phyloP scores from a whole-genome alignment of 371 early-diverging fungal genomes.

The Apophysomyces variabilis region DNA sequence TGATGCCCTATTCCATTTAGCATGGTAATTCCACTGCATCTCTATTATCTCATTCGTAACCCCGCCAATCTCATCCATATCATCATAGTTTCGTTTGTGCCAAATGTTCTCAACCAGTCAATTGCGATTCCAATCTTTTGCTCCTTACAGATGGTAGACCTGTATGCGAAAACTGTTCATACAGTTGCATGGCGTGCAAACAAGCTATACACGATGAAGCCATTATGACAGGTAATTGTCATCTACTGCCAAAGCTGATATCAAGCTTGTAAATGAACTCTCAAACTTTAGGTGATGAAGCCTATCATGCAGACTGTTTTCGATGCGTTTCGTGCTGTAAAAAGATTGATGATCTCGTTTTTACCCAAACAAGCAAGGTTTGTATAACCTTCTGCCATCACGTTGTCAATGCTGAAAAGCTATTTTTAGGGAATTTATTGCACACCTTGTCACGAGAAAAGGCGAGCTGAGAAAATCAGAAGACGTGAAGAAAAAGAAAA shows the following conservation, averaged over 20 bases:
- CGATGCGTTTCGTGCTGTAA: constrained; percentile 73
- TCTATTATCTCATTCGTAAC: neutral
- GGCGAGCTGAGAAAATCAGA: constrained; percentile 36
- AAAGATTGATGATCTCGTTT: constrained; percentile 77
- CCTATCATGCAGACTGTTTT: constrained; percentile 90
- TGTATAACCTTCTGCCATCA: neutral
- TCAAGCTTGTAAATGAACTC: neutral
- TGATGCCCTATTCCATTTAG: constrained; percentile 77
- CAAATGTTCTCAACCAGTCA: constrained; percentile 72
- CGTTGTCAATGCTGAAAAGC: constrained; percentile 6
- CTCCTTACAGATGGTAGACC: constrained; percentile 81
- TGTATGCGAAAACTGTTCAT: constrained; percentile 86
- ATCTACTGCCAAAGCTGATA: neutral
- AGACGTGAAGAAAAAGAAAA: constrained; percentile 44
- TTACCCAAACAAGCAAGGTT: constrained; percentile 81
- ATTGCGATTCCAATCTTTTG: constrained; percentile 76
- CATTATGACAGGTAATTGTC: constrained; percentile 73
- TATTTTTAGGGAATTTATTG: constrained; percentile 49
- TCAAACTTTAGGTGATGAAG: constrained; percentile 65
- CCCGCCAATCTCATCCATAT: neutral
- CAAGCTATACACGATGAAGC: constrained; percentile 85
- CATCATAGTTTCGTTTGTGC: constrained; percentile 72
- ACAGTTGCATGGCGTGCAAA: constrained; percentile 79
- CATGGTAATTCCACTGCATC: constrained; percentile 58
- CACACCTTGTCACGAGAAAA: constrained; percentile 49